Evolutionary conservation across 352 stramenopile species (phyloP), one percentile per base, ranked within the genome.

Genomic region (Globisporangium recalcitrans): DNA sequence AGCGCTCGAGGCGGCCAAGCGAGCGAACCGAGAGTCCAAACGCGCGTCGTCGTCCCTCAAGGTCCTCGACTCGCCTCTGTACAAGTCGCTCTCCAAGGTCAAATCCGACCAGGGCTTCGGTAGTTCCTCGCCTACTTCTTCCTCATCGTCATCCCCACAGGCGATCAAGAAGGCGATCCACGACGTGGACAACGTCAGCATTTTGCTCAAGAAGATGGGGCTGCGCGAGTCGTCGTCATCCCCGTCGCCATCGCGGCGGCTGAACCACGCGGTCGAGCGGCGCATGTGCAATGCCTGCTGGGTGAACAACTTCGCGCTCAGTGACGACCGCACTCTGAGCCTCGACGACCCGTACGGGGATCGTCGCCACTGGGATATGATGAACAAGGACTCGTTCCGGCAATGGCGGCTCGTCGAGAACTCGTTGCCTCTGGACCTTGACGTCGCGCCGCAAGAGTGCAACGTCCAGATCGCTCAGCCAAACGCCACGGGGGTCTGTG

Each of bases 271-370:
- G 4, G 79, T 88, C 4, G 82, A 94, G 63, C 84, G 77, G 27
- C 80, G 82, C 27, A 91, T 92, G 85, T 94, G 85, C 72, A 76
- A 90, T 49, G 82, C 85, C 0, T 94, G 85, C 54, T 94, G 85
- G 85, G 68, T 88, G 6, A 88, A 88, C 44, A 52, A 69, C 8
- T 63, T 68, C 11, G 62, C 77, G 0, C 34, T 72, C 31, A 46
- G 60, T 10, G 64, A 75, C 31, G 81, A 90, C 61, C 74, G 79
- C 26, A 63, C 65, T 44, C 44, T 78, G 8, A 51, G 61, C 16
- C 54, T 80, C 6, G 70, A 74, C n/a, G 67, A 82, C 26, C 62
- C 69, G 42, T 74, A 72, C 16, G 70, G 67, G 0, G 78, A 90
- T 52, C 75, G 78, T 42, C 77, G 80, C n/a, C 71, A 71, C 54